Evolutionary conservation across 352 stramenopile genomes (phyloP), one percentile per base, ranked within the genome.

Genomic region (Phytophthora multivora): DNA sequence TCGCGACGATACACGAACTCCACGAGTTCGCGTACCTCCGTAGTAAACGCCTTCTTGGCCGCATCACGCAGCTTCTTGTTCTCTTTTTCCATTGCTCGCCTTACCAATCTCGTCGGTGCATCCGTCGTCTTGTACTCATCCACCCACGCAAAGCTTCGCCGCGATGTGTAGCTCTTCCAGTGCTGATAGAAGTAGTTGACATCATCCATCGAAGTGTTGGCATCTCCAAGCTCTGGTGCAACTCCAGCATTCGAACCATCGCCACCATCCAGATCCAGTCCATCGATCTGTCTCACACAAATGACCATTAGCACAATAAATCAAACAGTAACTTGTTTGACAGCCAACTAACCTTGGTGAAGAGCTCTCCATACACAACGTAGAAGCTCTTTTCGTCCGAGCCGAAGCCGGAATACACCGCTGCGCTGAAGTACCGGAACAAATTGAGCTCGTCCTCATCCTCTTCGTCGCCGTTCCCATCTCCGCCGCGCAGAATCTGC

Each of bases 31-130:
- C 87, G 82, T 25, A 96, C 87, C 53, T 94, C 79, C 21, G 69
- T 75, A 11, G 71, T 92, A 61, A 91, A 96, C 15, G 75, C 79
- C 46, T 91, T 92, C 49, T 85, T 88, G 11, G 79, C 87, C 16
- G 71, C 66, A 47, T 96, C 85, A 8, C 87, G 83, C n/a, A 91
- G 64, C 68, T 94, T 93, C 48, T 90, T 91, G 66, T 96, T 96
- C 55, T 94, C 87, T 61, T 96, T 96, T 52, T 96, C 87, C 86
- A 93, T 94, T 3, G 84, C 80, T 31, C 87, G 80, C 16, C 87
- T 73, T 39, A 96, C 80, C 50, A 90, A 63, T 19, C 87, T 80
- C 21, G 73, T 96, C 30, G 87, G 82, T 12, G 82, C 87, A 48
- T 96, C 85, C 26, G 79, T 86, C 43, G 85, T 90, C 52, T 87